phyloP scores from a whole-genome alignment of 2,329 filamentous ascomycete species.

The Trichoderma atroviride region DNA sequence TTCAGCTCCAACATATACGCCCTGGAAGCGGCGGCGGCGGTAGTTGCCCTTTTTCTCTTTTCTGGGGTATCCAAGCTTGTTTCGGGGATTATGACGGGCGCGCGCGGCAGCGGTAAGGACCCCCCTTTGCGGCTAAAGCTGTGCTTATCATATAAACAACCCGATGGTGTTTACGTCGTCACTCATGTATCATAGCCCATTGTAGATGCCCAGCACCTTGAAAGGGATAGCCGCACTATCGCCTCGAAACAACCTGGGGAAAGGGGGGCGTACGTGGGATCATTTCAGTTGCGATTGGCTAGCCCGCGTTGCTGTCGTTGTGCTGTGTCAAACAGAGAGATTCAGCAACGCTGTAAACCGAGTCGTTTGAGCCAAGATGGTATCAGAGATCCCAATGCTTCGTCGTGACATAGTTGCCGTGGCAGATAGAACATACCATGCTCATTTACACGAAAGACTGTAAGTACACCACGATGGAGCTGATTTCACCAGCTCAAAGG shows the following conservation, averaged over 20 bases:
- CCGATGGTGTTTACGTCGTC: neutral
- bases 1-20: neutral
- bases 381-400: neutral
- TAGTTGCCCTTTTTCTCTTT: neutral
- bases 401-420: neutral
- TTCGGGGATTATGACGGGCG: constrained; percentile 2
- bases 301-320: neutral
- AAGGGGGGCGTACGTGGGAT: neutral
- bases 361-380: neutral
- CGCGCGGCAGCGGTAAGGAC: constrained; percentile 11
- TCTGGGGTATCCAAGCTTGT: constrained; percentile 16
- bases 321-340: neutral
- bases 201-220: neutral
- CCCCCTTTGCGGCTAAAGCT: neutral
- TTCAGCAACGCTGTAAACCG: neutral
- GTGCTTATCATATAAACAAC: neutral
- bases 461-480: neutral
- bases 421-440: neutral
- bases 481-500: neutral
- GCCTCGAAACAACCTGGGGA: constrained; percentile 6
- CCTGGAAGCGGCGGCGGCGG: neutral
- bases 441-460: neutral
- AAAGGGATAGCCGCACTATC: constrained; percentile 1
- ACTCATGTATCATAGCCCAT: neutral
- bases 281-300: neutral